These are phyloP conservation scores for Nothopassalora personata DNA, from an alignment of 2,329 filamentous ascomycete genomes.

Conservation along the genomic window DNA sequence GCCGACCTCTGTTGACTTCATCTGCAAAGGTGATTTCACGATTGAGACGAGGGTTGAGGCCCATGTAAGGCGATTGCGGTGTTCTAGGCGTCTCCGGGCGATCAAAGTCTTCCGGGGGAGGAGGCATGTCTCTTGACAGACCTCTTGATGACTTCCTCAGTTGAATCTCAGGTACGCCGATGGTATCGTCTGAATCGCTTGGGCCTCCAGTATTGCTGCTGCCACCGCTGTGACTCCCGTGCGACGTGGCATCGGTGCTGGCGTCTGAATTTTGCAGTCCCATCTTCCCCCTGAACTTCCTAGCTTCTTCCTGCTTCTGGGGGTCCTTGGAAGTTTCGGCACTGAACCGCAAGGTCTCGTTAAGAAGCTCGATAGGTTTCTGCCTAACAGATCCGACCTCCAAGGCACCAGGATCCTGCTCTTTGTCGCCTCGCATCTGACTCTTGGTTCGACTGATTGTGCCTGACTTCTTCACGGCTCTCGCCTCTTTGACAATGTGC, in stretches of 20 bases:
- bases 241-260: conserved; percentile 2
- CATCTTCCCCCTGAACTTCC: conserved; percentile 39
- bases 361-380: conserved; percentile 60
- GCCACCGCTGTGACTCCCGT: not conserved
- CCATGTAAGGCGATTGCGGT: conserved; percentile 20
- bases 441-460: conserved; percentile 51
- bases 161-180: not conserved
- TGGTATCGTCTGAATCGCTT: conserved; percentile 17
- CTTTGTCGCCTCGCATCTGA: conserved; percentile 10
- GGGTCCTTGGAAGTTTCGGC: not conserved
- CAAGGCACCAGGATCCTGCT: conserved; percentile 44
- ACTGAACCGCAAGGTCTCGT: conserved; percentile 3
- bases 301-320: conserved; percentile 25
- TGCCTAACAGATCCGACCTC: conserved; percentile 59
- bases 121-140: not conserved
- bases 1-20: conserved; percentile 42
- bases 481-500: conserved; percentile 69
- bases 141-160: not conserved
- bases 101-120: not conserved
- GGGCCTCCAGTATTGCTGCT: not conserved
- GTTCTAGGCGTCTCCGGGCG: not conserved
- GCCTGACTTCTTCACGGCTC: conserved; percentile 59
- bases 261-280: conserved; percentile 27
- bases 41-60: conserved; percentile 23
- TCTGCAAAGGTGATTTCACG: conserved; percentile 63